phyloP scores from a whole-genome alignment of 257 asterid genomes.

The Marsdenia floribunda region DNA sequence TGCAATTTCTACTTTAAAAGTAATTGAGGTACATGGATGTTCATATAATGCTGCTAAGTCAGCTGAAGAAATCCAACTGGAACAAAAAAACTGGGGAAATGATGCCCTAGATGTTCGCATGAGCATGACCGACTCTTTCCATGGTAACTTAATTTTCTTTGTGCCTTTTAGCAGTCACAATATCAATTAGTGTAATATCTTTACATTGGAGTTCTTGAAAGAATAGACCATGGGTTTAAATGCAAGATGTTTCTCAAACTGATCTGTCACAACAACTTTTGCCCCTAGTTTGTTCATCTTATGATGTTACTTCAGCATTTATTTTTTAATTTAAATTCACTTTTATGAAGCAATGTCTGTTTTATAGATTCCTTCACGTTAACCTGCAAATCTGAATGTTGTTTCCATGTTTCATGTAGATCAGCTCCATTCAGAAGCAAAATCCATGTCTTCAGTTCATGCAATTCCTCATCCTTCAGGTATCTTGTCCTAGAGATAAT shows the following conservation, averaged over 20 bases:
- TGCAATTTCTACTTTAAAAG: not conserved
- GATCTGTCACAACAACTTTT: not conserved
- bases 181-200: not conserved
- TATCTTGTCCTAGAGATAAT: too few relatives aligned
- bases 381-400: too few relatives aligned
- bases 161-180: not conserved
- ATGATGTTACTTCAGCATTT: not conserved
- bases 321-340: not conserved
- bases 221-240: not conserved
- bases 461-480: too few relatives aligned
- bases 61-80: constrained; percentile 2
- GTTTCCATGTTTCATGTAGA: too few relatives aligned
- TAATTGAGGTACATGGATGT: not conserved
- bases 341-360: not conserved
- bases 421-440: too few relatives aligned
- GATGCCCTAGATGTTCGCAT: not conserved
- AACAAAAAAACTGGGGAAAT: not conserved
- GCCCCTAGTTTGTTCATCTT: not conserved
- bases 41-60: not conserved
- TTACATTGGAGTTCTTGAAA: not conserved
- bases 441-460: too few relatives aligned
- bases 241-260: too few relatives aligned
- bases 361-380: too few relatives aligned
- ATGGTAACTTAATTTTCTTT: not conserved
- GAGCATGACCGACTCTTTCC: not conserved